These are phyloP conservation scores for Lachnellula willkommii DNA, from an alignment of 2,329 filamentous ascomycete species.

Conservation along the genomic window DNA sequence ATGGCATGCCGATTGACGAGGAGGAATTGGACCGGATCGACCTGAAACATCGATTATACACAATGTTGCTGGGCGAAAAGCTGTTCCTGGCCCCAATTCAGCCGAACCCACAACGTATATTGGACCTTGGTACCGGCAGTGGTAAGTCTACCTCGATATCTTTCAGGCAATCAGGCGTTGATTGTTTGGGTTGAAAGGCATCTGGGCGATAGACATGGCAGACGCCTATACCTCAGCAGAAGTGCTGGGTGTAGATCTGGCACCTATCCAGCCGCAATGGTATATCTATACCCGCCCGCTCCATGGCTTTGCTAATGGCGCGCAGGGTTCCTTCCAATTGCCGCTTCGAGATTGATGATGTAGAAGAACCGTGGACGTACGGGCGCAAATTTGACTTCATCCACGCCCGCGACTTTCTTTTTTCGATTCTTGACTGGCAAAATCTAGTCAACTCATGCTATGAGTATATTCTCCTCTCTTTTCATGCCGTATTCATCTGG, in stretches of 20 bases:
- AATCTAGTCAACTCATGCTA: too few species aligned
- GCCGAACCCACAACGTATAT: constrained; percentile 29
- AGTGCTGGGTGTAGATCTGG: constrained; percentile 30
- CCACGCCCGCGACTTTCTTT: too few species aligned
- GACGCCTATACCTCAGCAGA: constrained; percentile 30
- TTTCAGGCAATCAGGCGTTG: too few species aligned
- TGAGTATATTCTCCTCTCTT: too few species aligned
- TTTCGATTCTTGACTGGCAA: too few species aligned
- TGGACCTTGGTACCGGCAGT: constrained; percentile 29
- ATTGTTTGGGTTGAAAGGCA: too few species aligned
- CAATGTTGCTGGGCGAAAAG: constrained; percentile 19
- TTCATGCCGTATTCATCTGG: too few species aligned
- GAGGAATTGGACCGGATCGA: constrained; percentile 39
- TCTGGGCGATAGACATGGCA: constrained; percentile 27
- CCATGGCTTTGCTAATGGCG: too few species aligned
- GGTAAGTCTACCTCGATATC: too few species aligned
- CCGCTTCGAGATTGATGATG: constrained; percentile 48
- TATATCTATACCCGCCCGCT: not conserved
- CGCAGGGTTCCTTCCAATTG: constrained; percentile 41
- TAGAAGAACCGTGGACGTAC: constrained; percentile 43
- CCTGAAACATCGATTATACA: constrained; percentile 36
- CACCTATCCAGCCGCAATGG: constrained; percentile 29
- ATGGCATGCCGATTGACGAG: constrained; percentile 39
- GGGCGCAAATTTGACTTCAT: constrained; percentile 25
- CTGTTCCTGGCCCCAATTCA: constrained; percentile 26